Evolutionary conservation across 768 basidiomycete genomes (phyloP).

Genomic region (Pisolithus albus): DNA sequence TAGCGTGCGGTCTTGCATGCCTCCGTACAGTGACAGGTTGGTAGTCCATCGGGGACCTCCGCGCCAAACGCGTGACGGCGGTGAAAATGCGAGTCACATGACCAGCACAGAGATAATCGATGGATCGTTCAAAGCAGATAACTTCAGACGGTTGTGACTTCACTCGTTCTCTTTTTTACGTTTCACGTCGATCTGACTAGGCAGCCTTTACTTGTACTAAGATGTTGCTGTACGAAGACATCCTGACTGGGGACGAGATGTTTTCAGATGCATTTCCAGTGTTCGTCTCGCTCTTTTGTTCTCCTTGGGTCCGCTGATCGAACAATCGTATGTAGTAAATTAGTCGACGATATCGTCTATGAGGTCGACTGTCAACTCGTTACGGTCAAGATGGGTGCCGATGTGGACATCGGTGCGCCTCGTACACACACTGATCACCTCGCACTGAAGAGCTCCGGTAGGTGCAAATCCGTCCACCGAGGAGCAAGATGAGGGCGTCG

Average conservation of each 20-base stretch:
- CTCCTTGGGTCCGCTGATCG: slow-evolving; percentile 6
- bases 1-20: slow-evolving; percentile 49
- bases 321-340: slow-evolving; percentile 47
- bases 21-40: slow-evolving; percentile 62
- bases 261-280: slow-evolving; percentile 88
- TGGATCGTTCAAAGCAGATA: background rate
- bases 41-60: slow-evolving; percentile 57
- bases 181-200: background rate
- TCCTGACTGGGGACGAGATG: slow-evolving; percentile 82
- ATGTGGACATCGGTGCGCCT: slow-evolving; percentile 79
- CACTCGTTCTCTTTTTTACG: slow-evolving; percentile 4
- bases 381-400: slow-evolving; percentile 62
- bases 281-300: slow-evolving; percentile 38
- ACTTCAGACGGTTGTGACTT: background rate
- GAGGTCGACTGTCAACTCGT: slow-evolving; percentile 82
- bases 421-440: background rate
- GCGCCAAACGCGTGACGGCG: slow-evolving; percentile 13
- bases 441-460: slow-evolving; percentile 24
- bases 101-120: background rate
- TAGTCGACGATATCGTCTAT: slow-evolving; percentile 68
- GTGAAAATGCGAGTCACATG: slow-evolving; percentile 8
- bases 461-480: slow-evolving; percentile 93
- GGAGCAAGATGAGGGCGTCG: slow-evolving; percentile 74
- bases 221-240: slow-evolving; percentile 74
- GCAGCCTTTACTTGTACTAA: slow-evolving; percentile 6